Evolutionary conservation across 2,329 filamentous ascomycete genomes (phyloP).

Genomic region (Atkinsonella texensis): DNA sequence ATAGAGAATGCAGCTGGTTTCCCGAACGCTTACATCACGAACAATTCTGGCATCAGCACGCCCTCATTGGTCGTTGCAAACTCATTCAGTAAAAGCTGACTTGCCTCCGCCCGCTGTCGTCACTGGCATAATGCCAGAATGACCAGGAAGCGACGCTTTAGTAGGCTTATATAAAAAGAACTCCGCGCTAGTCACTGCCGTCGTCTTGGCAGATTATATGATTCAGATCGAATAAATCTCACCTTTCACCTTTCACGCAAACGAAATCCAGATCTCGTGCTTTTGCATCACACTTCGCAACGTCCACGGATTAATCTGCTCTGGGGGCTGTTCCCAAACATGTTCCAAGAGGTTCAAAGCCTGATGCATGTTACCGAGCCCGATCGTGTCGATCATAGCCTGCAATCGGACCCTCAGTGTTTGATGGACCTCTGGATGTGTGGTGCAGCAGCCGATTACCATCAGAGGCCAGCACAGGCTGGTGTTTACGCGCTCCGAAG

Average conservation of each 20-base stretch:
- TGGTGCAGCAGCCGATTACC: constrained; percentile 25
- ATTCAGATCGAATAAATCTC: no score
- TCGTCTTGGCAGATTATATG: no score
- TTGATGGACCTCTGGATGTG: constrained; percentile 22
- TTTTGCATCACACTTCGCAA: constrained; percentile 33
- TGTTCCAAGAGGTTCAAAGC: constrained; percentile 29
- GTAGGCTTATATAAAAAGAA: no score
- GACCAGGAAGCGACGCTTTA: no score
- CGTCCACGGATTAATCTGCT: constrained; percentile 27
- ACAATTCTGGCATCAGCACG: no score
- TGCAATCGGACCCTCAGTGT: constrained; percentile 22
- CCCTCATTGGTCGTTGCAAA: no score
- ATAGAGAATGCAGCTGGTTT: no score
- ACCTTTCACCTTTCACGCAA: constrained; percentile 22
- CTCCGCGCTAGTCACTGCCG: no score
- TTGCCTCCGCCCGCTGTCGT: no score
- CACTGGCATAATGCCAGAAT: no score
- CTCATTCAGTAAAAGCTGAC: no score
- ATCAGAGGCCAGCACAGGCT: constrained; percentile 28
- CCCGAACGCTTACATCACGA: no score
- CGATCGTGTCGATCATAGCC: constrained; percentile 24
- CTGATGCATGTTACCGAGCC: constrained; percentile 32
- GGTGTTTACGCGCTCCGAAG: constrained; percentile 24
- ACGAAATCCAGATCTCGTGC: constrained; percentile 35
- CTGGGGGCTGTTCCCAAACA: constrained; percentile 25